phyloP scores from a whole-genome alignment of 371 early-diverging fungal genomes.

The Quaeritorhiza haematococci region DNA sequence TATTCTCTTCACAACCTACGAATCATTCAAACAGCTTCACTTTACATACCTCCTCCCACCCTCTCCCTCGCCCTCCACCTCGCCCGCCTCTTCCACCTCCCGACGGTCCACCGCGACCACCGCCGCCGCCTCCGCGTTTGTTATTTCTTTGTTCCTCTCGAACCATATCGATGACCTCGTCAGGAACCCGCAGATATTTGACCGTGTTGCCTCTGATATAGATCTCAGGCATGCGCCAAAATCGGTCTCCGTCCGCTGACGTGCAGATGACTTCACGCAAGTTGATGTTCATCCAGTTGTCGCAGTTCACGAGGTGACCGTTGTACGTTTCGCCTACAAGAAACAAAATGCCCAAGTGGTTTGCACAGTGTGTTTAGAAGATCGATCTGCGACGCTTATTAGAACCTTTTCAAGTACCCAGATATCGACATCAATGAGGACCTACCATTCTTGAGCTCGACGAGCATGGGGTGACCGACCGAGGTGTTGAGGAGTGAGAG shows the following conservation, averaged over 20 bases:
- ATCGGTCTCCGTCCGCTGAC: slow-evolving; percentile 85
- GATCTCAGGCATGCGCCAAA: slow-evolving; percentile 86
- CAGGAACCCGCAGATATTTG: slow-evolving; percentile 90
- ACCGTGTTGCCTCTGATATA: slow-evolving; percentile 92
- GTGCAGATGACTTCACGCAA: slow-evolving; percentile 94
- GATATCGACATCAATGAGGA: not conserved
- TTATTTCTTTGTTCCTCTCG: slow-evolving; percentile 50
- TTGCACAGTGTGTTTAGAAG: not conserved
- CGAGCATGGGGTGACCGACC: slow-evolving; percentile 86
- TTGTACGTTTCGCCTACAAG: slow-evolving; percentile 85
- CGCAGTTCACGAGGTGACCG: slow-evolving; percentile 94
- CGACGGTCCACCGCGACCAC: slow-evolving; percentile 1
- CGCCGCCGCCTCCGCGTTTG: slow-evolving; percentile 1
- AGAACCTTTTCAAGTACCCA: not conserved
- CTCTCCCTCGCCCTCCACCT: too few species aligned
- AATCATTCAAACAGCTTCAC: slow-evolving; percentile 72
- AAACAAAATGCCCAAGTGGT: not conserved
- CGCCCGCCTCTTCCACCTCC: too few species aligned
- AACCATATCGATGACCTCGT: slow-evolving; percentile 82
- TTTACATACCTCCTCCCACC: too few species aligned
- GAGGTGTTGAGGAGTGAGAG: slow-evolving; percentile 85
- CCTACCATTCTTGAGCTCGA: slow-evolving; percentile 91
- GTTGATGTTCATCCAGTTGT: slow-evolving; percentile 96
- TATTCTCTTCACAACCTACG: slow-evolving; percentile 73
- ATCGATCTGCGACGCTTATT: slow-evolving; percentile 2